Percentiles rank a stretch among this genome's conserved stretches.
phyloP scores from a whole-genome alignment of 2,329 filamentous ascomycete genomes.

The Botrytis elliptica region DNA sequence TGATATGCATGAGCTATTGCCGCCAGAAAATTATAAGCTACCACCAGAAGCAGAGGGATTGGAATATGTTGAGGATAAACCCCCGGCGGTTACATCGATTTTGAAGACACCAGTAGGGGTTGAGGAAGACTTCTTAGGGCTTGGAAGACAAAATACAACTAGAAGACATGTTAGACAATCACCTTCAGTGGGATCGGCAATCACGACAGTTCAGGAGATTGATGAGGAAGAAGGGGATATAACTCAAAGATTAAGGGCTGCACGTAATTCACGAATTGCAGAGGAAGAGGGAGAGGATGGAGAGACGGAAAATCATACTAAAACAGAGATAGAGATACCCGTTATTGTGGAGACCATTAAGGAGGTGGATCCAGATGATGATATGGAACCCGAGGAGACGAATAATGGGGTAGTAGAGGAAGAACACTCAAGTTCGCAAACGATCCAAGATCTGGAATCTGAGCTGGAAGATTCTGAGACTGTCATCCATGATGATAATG shows the following conservation, averaged over 20 bases:
- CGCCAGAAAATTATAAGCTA: constrained; percentile 93
- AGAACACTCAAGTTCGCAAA: constrained; percentile 3
- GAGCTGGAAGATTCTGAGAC: constrained; percentile 8
- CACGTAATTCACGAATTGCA: constrained; percentile 47
- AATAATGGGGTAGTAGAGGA: background rate
- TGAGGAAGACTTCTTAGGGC: constrained; percentile 52
- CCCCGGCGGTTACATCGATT: constrained; percentile 37
- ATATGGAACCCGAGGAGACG: constrained; percentile 16
- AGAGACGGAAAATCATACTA: constrained; percentile 11
- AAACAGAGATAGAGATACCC: constrained; percentile 35
- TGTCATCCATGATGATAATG: constrained; percentile 5
- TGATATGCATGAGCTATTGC: constrained; percentile 84
- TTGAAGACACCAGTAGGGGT: constrained; percentile 42
- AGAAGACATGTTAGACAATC: constrained; percentile 79
- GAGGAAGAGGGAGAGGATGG: constrained; percentile 14
- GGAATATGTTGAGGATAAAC: constrained; percentile 53
- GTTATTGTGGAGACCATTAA: constrained; percentile 38
- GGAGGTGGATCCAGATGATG: constrained; percentile 32
- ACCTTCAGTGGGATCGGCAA: constrained; percentile 73
- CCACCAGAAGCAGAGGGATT: constrained; percentile 88
- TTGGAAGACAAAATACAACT: constrained; percentile 65
- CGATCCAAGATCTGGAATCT: background rate
- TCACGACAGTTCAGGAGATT: constrained; percentile 79
- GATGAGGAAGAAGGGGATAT: constrained; percentile 69
- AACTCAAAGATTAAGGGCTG: constrained; percentile 46